Evolutionary conservation across 1,284 basidiomycete species (phyloP).

Genomic region (Trichosporon coremiiforme): DNA sequence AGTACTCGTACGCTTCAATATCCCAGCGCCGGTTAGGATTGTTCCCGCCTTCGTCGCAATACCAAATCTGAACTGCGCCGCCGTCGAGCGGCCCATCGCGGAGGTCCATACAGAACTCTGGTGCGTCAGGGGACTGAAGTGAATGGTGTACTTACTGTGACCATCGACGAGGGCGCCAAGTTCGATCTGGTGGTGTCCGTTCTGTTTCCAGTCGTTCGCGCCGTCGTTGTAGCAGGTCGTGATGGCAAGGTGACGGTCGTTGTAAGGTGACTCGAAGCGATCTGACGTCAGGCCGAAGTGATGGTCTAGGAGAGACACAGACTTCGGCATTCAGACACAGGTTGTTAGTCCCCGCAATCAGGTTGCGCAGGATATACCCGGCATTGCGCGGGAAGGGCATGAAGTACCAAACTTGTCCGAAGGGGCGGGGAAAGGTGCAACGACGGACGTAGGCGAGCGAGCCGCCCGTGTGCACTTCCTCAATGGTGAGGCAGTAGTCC

Average conservation of each 20-base stretch:
- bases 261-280: background rate
- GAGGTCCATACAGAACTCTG: slow-evolving; percentile 20
- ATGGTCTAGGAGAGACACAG: background rate
- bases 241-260: background rate
- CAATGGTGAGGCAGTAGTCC: background rate
- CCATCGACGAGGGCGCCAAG: background rate
- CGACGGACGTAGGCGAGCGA: background rate
- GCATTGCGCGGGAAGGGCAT: background rate
- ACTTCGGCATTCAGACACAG: background rate
- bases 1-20: background rate
- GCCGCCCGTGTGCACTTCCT: background rate
- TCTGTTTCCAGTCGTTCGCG: background rate
- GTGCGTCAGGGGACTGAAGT: background rate
- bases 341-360: background rate
- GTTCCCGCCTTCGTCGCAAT: slow-evolving; percentile 7
- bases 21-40: slow-evolving; percentile 23
- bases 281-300: background rate
- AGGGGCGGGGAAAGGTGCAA: background rate
- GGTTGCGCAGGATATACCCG: background rate
- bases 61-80: slow-evolving; percentile 24
- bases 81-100: slow-evolving; percentile 20
- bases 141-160: background rate
- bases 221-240: background rate
- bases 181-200: background rate
- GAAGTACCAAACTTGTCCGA: background rate